Conservation (phyloP, 257 asterid species). For the Prunella vulgaris region DNA sequence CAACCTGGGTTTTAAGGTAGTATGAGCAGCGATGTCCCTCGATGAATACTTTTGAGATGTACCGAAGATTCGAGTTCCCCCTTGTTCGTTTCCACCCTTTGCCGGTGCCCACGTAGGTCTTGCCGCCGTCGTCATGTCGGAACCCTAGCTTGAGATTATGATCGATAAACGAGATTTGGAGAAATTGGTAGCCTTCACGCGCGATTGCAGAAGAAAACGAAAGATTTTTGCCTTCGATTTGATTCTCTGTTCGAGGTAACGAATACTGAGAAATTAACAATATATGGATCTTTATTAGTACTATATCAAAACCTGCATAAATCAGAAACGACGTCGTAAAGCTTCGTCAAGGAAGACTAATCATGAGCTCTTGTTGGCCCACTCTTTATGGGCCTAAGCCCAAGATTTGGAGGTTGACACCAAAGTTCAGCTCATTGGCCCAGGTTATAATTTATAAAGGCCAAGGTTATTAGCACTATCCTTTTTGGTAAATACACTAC, state of each 20-base stretch:
- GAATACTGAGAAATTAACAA: neutral
- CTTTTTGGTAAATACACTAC: too few relatives aligned
- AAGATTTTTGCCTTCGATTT: neutral
- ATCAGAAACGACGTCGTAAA: too few relatives aligned
- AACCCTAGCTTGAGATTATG: constrained; percentile 20
- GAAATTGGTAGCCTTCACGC: neutral
- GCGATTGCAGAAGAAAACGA: neutral
- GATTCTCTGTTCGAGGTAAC: neutral
- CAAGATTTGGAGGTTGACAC: too few relatives aligned
- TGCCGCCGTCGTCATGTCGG: constrained; percentile 84
- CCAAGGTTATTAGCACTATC: too few relatives aligned
- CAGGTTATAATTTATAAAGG: too few relatives aligned
- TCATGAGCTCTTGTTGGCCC: too few relatives aligned
- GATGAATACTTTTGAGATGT: constrained; percentile 97
- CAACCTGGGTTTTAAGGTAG: constrained; percentile 83
- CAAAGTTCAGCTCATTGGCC: too few relatives aligned
- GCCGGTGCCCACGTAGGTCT: constrained; percentile 99
- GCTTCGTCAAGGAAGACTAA: too few relatives aligned
- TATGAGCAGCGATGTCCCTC: constrained; percentile 91
- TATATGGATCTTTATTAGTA: too few relatives aligned
- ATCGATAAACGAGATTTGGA: neutral
- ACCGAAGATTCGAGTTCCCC: constrained; percentile 90
- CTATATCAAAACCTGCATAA: too few relatives aligned
- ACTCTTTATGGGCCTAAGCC: too few relatives aligned
- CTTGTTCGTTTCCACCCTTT: constrained; percentile 96